Evolutionary conservation across 192 early-diverging fungal species (phyloP).

Genomic region (Lobulomyces angularis): DNA sequence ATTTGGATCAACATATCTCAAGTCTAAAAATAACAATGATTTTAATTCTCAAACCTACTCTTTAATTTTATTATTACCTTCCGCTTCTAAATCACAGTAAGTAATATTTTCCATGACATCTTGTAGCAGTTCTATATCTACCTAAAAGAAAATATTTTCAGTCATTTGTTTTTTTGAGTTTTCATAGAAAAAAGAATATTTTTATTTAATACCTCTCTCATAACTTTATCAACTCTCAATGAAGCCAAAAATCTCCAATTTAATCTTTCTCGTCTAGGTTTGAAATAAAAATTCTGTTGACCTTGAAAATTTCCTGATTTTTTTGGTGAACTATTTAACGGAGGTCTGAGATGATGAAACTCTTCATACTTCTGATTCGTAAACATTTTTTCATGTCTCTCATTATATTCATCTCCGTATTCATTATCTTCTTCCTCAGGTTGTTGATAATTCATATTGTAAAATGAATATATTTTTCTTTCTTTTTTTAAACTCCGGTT

Average conservation of each 20-base stretch:
- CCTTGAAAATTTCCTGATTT: too few relatives aligned
- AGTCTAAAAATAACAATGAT: slow-evolving; percentile 8
- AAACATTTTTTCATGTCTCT: background rate
- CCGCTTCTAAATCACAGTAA: slow-evolving; percentile 37
- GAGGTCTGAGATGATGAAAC: too few relatives aligned
- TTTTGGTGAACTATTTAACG: too few relatives aligned
- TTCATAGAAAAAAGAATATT: background rate
- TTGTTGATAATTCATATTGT: too few relatives aligned
- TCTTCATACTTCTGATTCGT: slow-evolving; percentile 8
- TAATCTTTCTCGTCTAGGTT: slow-evolving; percentile 24
- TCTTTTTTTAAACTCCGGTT: too few relatives aligned
- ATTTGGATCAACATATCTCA: slow-evolving; percentile 35
- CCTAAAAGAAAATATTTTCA: slow-evolving; percentile 9
- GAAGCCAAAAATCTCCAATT: slow-evolving; percentile 34
- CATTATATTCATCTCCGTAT: too few relatives aligned
- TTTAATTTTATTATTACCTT: slow-evolving; percentile 12
- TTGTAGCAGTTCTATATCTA: slow-evolving; percentile 31
- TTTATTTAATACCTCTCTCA: slow-evolving; percentile 21
- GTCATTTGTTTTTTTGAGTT: too few relatives aligned
- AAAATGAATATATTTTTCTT: too few relatives aligned
- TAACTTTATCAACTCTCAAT: slow-evolving; percentile 26
- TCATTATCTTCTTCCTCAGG: too few relatives aligned
- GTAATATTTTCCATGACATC: slow-evolving; percentile 42
- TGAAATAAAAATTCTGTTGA: slow-evolving; percentile 42
- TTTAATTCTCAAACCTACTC: background rate